Evolutionary conservation across 768 basidiomycete species (phyloP), one percentile per base, ranked within the genome.

Genomic region (Boletus vermiculosoides): DNA sequence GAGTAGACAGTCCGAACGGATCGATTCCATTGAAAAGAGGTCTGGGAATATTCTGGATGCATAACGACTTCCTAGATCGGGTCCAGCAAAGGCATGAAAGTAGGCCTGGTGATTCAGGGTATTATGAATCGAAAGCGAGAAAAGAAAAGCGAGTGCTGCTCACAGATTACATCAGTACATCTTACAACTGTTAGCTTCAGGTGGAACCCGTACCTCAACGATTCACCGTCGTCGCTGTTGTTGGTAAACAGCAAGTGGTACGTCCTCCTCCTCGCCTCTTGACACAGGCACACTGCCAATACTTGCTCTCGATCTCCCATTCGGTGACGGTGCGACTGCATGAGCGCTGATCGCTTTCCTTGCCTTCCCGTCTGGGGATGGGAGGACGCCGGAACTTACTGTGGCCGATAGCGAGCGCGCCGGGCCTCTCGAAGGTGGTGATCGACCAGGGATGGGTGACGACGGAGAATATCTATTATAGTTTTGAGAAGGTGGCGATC

Each of bases 171-270:
- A 48, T 70, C 13, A 67, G 56, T 10, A 51, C 18, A 30, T 30
- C 25, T 40, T n/a, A 39, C 37, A 23, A 49, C 11, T 39, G 37
- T 25, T 33, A 34, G 15, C 25, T 36, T 50, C 30, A 40, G n/a
- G 12, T 30, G 42, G n/a, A 54, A 45, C 23, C 30, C 52, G 37
- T 54, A 69, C 70, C 60, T 59, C 30, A 11, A 33, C 31, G 22
- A 25, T 57, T 68, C 50, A 68, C 78, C 72, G 83, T 66, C 84
- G 78, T 63, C 82, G 85, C 66, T 86, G 88, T 66, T 87, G 88
- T 70, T 91, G 88, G 79, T 84, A 91, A 54, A 90, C 71, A 20
- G 91, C 89, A 47, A 93, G 76, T 20, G 90, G 90, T 39, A 90
- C 74, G 66, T 92, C 90, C 67, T 92, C 90, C 65, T 92, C 90